Evolutionary conservation across 495 filamentous ascomycete genomes (phyloP).

Genomic region (Cercophora scortea): DNA sequence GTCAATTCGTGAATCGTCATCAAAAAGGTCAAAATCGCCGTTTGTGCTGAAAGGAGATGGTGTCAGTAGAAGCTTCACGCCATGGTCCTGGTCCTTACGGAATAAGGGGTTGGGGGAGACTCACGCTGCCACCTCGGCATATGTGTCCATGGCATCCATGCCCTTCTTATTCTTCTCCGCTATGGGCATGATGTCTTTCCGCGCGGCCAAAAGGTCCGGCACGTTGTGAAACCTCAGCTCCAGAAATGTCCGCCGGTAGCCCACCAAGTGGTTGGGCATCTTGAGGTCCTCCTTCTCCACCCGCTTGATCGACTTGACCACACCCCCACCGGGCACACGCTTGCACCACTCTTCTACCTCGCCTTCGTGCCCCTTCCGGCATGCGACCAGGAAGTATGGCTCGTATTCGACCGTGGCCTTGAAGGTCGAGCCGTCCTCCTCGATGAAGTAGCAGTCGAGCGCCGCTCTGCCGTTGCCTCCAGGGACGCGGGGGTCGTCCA

Average conservation of each 20-base stretch:
- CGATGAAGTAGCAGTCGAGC: slow-evolving; percentile 95
- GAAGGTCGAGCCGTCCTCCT: slow-evolving; percentile 87
- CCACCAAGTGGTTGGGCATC: slow-evolving; percentile 93
- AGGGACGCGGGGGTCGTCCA: slow-evolving; percentile 76
- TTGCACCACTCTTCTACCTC: slow-evolving; percentile 96
- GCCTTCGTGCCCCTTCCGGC: slow-evolving; percentile 76
- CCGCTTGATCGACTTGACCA: slow-evolving; percentile 68
- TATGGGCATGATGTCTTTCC: slow-evolving; percentile 77
- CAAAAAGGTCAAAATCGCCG: slow-evolving; percentile 91
- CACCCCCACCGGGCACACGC: slow-evolving; percentile 70
- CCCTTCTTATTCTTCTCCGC: slow-evolving; percentile 95
- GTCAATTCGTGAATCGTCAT: slow-evolving; percentile 80
- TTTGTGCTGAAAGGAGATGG: slow-evolving; percentile 50
- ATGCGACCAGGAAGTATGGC: slow-evolving; percentile 90
- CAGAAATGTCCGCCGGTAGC: slow-evolving; percentile 79
- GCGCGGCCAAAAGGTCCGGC: slow-evolving; percentile 69
- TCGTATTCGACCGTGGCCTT: slow-evolving; percentile 95
- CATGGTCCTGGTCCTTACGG: background rate
- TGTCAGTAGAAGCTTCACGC: slow-evolving; percentile 6
- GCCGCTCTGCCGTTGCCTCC: slow-evolving; percentile 72
- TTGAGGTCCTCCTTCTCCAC: slow-evolving; percentile 89
- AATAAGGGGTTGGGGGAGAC: slow-evolving; percentile 15
- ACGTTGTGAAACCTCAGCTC: slow-evolving; percentile 85
- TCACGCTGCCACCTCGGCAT: slow-evolving; percentile 89
- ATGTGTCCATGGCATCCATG: slow-evolving; percentile 94